phyloP scores from a whole-genome alignment of 2,329 filamentous ascomycete genomes.

The Exophiala mesophila region DNA sequence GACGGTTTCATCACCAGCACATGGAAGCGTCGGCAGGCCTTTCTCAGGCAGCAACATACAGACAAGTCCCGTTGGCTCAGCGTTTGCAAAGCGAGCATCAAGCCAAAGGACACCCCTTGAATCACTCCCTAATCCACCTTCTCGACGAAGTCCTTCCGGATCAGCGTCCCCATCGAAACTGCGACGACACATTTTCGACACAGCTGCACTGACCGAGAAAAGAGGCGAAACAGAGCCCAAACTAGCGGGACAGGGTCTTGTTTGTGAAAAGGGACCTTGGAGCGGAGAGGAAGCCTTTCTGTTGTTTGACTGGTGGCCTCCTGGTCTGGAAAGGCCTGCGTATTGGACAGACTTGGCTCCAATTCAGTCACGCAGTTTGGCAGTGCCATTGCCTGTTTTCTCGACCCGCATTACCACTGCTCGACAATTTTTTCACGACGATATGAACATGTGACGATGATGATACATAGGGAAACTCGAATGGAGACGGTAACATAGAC shows the following conservation, averaged over 20 bases:
- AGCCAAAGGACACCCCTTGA: too few relatives aligned
- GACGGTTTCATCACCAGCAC: too few relatives aligned
- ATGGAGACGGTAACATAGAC: too few relatives aligned
- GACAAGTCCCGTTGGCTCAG: too few relatives aligned
- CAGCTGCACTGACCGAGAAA: conserved; percentile 3
- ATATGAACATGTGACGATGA: conserved; percentile 6
- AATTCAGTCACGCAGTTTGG: neutral
- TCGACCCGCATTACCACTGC: conserved; percentile 18
- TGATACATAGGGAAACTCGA: neutral
- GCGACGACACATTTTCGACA: conserved; percentile 16
- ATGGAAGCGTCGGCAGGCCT: too few relatives aligned
- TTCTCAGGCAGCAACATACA: too few relatives aligned
- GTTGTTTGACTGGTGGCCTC: conserved; percentile 26
- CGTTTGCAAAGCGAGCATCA: too few relatives aligned
- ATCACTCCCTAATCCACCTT: conserved; percentile 8
- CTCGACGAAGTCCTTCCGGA: conserved; percentile 5
- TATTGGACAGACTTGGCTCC: conserved; percentile 10
- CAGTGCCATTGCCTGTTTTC: neutral
- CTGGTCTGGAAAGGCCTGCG: conserved; percentile 17
- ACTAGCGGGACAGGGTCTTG: neutral
- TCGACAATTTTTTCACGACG: conserved; percentile 17
- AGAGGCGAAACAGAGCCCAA: neutral
- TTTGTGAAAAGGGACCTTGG: conserved; percentile 29
- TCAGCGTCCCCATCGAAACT: conserved; percentile 12
- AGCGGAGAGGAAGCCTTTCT: conserved; percentile 24